phyloP scores from a whole-genome alignment of 345 rosid genomes.

The Atalantia buxifolia region DNA sequence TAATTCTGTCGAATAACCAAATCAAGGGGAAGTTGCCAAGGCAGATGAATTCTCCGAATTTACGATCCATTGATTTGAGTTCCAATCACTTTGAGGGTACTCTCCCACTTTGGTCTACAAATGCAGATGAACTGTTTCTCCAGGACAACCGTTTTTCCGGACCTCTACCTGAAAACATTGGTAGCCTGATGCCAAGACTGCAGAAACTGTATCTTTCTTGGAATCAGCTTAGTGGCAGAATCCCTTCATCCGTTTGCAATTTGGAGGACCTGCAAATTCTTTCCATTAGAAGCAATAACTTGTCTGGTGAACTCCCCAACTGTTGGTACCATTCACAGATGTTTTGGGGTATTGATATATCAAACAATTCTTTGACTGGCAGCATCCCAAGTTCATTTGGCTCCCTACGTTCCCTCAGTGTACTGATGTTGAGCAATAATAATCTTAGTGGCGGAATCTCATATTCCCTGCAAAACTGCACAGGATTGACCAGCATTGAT shows the following conservation, averaged over 20 bases:
- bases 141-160: constrained; percentile 49
- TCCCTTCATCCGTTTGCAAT: constrained; percentile 43
- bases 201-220: constrained; percentile 31
- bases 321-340: constrained; percentile 38
- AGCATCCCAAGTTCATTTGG: constrained; percentile 41
- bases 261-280: constrained; percentile 36
- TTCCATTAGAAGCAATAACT: constrained; percentile 33
- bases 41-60: constrained; percentile 29
- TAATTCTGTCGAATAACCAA: constrained; percentile 42
- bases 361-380: constrained; percentile 47
- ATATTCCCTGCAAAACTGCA: constrained; percentile 43
- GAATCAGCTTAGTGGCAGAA: constrained; percentile 34
- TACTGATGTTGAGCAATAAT: constrained; percentile 43
- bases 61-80: constrained; percentile 38
- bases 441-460: constrained; percentile 44
- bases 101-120: constrained; percentile 48
- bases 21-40: constrained; percentile 40
- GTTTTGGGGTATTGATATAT: constrained; percentile 42
- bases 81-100: constrained; percentile 46
- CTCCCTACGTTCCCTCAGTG: constrained; percentile 35
- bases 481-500: constrained; percentile 42
- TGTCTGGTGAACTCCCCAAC: constrained; percentile 40
- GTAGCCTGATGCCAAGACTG: constrained; percentile 42
- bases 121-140: constrained; percentile 39
- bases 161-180: constrained; percentile 32